Base-by-base conservation (phyloP, 1,139 yeast genomes). In the Yamadazyma dendronema region DNA sequence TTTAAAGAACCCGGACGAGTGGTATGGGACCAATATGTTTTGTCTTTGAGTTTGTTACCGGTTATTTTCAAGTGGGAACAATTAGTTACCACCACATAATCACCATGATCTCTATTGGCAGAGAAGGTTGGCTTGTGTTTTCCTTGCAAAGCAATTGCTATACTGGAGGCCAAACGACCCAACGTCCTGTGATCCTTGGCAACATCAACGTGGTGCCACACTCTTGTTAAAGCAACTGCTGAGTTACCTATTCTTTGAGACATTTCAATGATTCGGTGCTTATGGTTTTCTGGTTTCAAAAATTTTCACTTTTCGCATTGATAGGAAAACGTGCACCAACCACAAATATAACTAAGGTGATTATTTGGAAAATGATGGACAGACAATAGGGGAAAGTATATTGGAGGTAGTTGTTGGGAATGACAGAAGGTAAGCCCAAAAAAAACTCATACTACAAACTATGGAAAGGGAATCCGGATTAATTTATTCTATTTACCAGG, bases 121-220 rank as follows among this genome's bases (percentile, higher is more conserved):
- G 90, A 86, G 50, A 66, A 84, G 0, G 89, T 79, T 6, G 98
- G 99, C 67, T 92, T 92, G 65, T 92, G 97, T 61, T 94, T 94
- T 13, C 99, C 98, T 67, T 87, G 89, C 36, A 94, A 73, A 0
- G 95, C 82, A 26, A 80, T 69, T 25, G 98, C 97, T 41, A 92
- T 88, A 42, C 82, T 75, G 1, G 95, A 74, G 2, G 99, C 98
- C 41, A 94, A 64, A 54, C 98, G 83, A 59, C 99, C 99, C 36
- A 94, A 66, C 0, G 97, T 82, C 54, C 98, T 77, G 30, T 72
- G 64, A 41, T 92, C 98, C 33, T 79, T 75, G 13, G 96, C 88
- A 35, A 88, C 78, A 57, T 92, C 97, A 26, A 94, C 86, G 57
- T 90, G 96, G 57, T 90, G 97, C 99, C 99, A 92, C 32, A 84